Evolutionary conservation across 129 eudicot species (phyloP).

Genomic region (Helianthus annuus): DNA sequence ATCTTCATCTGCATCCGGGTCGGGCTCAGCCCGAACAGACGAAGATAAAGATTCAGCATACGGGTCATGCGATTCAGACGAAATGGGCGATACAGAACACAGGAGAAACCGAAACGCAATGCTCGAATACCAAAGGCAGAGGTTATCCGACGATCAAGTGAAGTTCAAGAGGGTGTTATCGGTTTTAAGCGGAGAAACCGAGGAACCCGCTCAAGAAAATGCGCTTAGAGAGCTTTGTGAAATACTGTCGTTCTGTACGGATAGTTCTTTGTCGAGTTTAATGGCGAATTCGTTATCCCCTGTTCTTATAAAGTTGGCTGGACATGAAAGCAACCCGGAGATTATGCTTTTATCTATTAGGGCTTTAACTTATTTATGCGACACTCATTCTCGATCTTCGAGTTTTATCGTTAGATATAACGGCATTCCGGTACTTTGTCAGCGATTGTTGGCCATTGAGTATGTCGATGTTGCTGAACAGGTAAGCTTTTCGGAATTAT

Average conservation of each 20-base stretch:
- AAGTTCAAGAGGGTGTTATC: constrained; percentile 54
- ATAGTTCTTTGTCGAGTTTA: constrained; percentile 63
- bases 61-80: constrained; percentile 67
- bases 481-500: constrained; percentile 35
- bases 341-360: constrained; percentile 81
- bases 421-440: constrained; percentile 73
- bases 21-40: constrained; percentile 55
- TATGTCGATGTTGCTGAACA: constrained; percentile 94
- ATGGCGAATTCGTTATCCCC: constrained; percentile 74
- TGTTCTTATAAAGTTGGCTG: constrained; percentile 63
- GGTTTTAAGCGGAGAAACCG: constrained; percentile 50
- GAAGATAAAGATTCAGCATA: constrained; percentile 59
- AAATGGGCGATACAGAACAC: constrained; percentile 42
- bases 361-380: constrained; percentile 93
- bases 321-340: constrained; percentile 71
- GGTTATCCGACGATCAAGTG: constrained; percentile 49
- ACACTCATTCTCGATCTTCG: constrained; percentile 70
- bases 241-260: constrained; percentile 68
- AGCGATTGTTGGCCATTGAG: constrained; percentile 68
- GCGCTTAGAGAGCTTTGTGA: constrained; percentile 91
- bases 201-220: constrained; percentile 60
- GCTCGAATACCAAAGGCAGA: constrained; percentile 49
- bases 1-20: constrained; percentile 81
- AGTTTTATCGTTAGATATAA: constrained; percentile 65
- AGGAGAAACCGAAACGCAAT: constrained; percentile 34